Evolutionary conservation across 129 eudicot species (phyloP), one percentile per base, ranked within the genome.

Genomic region (Helichrysum umbraculigerum): DNA sequence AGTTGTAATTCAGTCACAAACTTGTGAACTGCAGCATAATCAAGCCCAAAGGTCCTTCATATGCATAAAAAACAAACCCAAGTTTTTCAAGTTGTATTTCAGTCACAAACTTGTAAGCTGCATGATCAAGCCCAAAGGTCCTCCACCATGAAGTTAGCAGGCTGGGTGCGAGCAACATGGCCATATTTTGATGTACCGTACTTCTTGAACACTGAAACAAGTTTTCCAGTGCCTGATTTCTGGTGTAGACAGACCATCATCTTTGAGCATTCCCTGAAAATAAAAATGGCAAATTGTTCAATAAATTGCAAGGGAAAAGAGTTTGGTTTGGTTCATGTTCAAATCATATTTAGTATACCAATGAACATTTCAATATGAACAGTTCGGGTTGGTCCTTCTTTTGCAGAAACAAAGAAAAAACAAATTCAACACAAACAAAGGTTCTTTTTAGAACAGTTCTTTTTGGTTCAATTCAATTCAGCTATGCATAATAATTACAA

Each of bases 141-240:
- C 22, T 78, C 81, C 51, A 89, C 57, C 32, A 89, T 87, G 77
- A 86, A 89, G 33, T 33, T 34, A 2, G 96, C 96, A 47, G 96
- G 96, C 30, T 74, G 81, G 7, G 72, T 57, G 61, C 67, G 85
- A 14, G 96, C 91, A 70, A 83, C 85, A 66, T 84, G 73, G 1
- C 96, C 96, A 78, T 74, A 89, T 33, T 89, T 89, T 1, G 91
- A 89, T 51, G 89, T 82, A 70, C 83, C 71, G 60, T 84, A 89
- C 71, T 89, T 89, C 41, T 86, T 73, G 51, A 84, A 86, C 21
- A 89, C 96, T n/a, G 89, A 87, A 3, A 82, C 87, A 20, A 84
- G 87, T 66, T 82, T 89, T 71, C 91, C 96, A 0, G 79, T 84
- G 4, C 78, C 87, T 4, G 96, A 79, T 32, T 75, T 82, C 75